Evolutionary conservation across 306 rosid genomes (phyloP).

Genomic region (Casuarina equisetifolia): DNA sequence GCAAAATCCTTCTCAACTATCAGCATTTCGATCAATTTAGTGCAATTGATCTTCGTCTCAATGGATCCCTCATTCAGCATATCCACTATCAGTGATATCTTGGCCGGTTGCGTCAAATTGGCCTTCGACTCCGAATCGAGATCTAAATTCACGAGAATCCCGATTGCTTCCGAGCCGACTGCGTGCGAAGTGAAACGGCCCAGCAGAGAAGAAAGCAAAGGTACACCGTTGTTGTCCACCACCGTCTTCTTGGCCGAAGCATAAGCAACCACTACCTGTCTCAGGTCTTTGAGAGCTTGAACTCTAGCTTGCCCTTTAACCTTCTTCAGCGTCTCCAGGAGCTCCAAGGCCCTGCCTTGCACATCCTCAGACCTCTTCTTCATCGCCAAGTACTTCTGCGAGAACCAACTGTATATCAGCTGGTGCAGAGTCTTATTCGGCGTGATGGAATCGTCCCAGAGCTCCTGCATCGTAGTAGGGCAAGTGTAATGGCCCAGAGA

Average conservation of each 20-base stretch:
- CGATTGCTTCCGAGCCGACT: slow-evolving; percentile 75
- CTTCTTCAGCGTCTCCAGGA: slow-evolving; percentile 54
- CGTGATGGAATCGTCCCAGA: slow-evolving; percentile 72
- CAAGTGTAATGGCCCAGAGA: slow-evolving; percentile 72
- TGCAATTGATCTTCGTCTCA: slow-evolving; percentile 77
- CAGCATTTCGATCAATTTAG: slow-evolving; percentile 54
- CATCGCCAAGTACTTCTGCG: slow-evolving; percentile 50
- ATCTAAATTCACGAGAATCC: slow-evolving; percentile 61
- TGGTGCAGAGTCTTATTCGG: slow-evolving; percentile 64
- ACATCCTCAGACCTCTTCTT: slow-evolving; percentile 69
- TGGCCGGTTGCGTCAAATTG: slow-evolving; percentile 57
- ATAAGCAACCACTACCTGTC: slow-evolving; percentile 42
- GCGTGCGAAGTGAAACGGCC: slow-evolving; percentile 86
- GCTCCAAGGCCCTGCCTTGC: slow-evolving; percentile 58
- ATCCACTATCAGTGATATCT: slow-evolving; percentile 69
- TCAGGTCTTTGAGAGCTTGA: slow-evolving; percentile 58
- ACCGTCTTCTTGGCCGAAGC: slow-evolving; percentile 42
- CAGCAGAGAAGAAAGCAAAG: slow-evolving; percentile 48
- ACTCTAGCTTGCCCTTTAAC: slow-evolving; percentile 78
- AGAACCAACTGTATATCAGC: slow-evolving; percentile 65
- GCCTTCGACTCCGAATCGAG: slow-evolving; percentile 45
- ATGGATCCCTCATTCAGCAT: slow-evolving; percentile 78
- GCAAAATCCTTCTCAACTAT: slow-evolving; percentile 46
- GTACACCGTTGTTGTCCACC: slow-evolving; percentile 45
- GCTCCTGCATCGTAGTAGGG: slow-evolving; percentile 87